Evolutionary conservation across 257 asterid genomes (phyloP), one percentile per base, ranked within the genome.

Genomic region (Nicotiana obtusifolia): DNA sequence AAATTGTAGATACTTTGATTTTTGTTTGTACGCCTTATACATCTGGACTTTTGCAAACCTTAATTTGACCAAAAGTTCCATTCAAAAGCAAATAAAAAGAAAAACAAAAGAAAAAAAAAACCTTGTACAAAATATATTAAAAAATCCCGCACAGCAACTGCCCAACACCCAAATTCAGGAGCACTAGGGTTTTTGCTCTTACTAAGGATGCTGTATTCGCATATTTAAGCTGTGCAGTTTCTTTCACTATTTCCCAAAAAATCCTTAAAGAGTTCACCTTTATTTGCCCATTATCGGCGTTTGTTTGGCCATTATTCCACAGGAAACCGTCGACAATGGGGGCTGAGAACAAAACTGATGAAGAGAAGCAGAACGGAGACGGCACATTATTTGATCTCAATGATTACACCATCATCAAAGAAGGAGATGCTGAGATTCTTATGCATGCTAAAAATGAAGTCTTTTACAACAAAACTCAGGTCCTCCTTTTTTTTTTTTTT

Each of bases 341-440:
- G 20, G 83, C 84, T 47, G 90, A 81, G 30, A 90, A 86, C 44
- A 85, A 73, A 64, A 83, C 84, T 83, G 91, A 86, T 13, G 91
- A 85, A 30, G 87, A 82, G 79, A 82, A 83, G 80, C 86, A 85
- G 69, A 81, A 85, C 83, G 20, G 88, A 66, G 37, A 64, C 52
- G 69, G 86, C 88, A 47, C 7, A 77, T 84, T 95, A 16, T 84
- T 90, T 68, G 97, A 91, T 89, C 87, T 91, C 56, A 86, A 89
- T 82, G 98, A 93, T 76, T 91, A 86, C 80, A 85, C 88, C 28
- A 80, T 94, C 28, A 89, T 94, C 82, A 94, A 91, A 84, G 98
- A 96, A 86, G 99, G 98, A 47, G 97, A 96, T 82, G 98, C 99
- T 33, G 98, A 94, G 94, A 93, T 96, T 81, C 84, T 96, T 47